Conservation (phyloP, 1,139 yeast genomes). For the Debaryomyces subglobosus region DNA sequence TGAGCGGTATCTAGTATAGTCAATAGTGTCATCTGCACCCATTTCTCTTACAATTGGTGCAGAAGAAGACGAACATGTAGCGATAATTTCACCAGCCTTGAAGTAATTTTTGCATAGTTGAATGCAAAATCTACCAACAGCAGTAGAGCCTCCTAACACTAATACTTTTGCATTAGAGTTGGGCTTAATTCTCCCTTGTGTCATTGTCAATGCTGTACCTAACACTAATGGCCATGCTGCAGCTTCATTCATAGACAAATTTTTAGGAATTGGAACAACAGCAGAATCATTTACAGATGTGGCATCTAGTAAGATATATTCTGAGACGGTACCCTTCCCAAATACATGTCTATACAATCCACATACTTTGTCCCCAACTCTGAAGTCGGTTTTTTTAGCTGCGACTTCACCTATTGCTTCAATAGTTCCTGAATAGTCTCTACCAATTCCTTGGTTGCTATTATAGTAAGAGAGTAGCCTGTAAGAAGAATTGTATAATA, state of each 20-base stretch:
- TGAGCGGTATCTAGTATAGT: slow-evolving; percentile 43
- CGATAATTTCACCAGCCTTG: slow-evolving; percentile 49
- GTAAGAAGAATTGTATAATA: slow-evolving; percentile 37
- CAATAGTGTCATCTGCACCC: slow-evolving; percentile 57
- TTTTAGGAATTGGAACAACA: slow-evolving; percentile 50
- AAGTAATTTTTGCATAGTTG: slow-evolving; percentile 55
- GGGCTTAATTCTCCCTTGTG: slow-evolving; percentile 26
- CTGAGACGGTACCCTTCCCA: slow-evolving; percentile 55
- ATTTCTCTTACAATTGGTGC: slow-evolving; percentile 41
- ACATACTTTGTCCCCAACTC: slow-evolving; percentile 65
- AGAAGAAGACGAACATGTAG: slow-evolving; percentile 37
- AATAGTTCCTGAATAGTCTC: slow-evolving; percentile 70
- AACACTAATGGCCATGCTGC: slow-evolving; percentile 60
- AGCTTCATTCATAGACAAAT: slow-evolving; percentile 54
- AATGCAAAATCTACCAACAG: slow-evolving; percentile 65
- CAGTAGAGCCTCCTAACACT: slow-evolving; percentile 73
- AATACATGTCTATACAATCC: slow-evolving; percentile 54
- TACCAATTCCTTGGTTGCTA: slow-evolving; percentile 57
- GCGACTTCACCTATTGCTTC: slow-evolving; percentile 57
- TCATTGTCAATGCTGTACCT: slow-evolving; percentile 56
- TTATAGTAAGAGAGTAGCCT: slow-evolving; percentile 35
- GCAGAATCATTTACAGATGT: slow-evolving; percentile 25
- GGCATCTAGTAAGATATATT: slow-evolving; percentile 39
- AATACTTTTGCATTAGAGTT: slow-evolving; percentile 38
- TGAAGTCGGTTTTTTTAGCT: slow-evolving; percentile 31